Conservation (phyloP, 805 yeast species). For the Pichia cephalocereana region DNA sequence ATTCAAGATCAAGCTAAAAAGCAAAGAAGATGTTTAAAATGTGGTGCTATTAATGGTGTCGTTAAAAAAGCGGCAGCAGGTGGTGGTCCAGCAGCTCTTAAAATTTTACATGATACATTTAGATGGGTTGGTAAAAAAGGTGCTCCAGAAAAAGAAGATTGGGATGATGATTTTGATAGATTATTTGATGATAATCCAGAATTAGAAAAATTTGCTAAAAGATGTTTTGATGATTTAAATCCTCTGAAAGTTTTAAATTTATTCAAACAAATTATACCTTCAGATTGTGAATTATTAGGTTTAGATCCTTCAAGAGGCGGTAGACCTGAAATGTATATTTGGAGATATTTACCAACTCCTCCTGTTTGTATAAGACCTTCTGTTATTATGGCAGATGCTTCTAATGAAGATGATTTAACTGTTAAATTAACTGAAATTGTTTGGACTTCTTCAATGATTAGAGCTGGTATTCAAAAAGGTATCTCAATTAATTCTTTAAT, state of each 20-base stretch:
- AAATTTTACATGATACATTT: constrained; percentile 91
- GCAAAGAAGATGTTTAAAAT: constrained; percentile 80
- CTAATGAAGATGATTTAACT: constrained; percentile 95
- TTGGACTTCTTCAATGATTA: constrained; percentile 89
- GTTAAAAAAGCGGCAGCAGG: constrained; percentile 94
- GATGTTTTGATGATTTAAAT: constrained; percentile 88
- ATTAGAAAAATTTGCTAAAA: constrained; percentile 72
- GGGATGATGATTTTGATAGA: constrained; percentile 80
- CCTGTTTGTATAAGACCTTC: constrained; percentile 99
- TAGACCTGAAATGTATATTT: constrained; percentile 90
- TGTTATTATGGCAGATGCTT: constrained; percentile 81
- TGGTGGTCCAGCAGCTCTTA: constrained; percentile 86
- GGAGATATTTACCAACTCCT: constrained; percentile 98
- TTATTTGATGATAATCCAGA: constrained; percentile 77
- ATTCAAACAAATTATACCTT: constrained; percentile 76
- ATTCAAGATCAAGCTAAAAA: constrained; percentile 90
- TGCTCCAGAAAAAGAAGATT: constrained; percentile 72
- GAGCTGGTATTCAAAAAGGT: constrained; percentile 93
- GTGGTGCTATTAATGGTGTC: constrained; percentile 90
- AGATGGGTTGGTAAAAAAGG: constrained; percentile 91
- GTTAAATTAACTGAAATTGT: constrained; percentile 94
- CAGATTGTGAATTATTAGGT: constrained; percentile 89
- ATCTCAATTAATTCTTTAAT: constrained; percentile 84
- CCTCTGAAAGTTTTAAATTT: constrained; percentile 83
- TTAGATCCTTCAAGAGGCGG: constrained; percentile 82